Evolutionary conservation across 768 basidiomycete genomes (phyloP), one percentile per base, ranked within the genome.

Genomic region (Scleroderma citrinum): DNA sequence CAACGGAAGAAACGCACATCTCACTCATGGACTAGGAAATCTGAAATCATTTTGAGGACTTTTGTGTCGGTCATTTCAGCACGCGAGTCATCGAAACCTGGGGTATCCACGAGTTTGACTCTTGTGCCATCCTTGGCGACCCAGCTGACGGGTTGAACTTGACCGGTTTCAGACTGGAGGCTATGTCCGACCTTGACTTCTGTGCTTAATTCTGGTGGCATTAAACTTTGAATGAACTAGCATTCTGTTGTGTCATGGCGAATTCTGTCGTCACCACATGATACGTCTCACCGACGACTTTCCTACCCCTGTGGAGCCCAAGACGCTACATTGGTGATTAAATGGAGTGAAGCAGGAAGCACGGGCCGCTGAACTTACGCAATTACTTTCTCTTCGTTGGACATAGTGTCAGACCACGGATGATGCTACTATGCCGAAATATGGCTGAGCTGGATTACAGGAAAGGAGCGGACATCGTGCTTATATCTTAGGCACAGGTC

Each of bases 41-140:
- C 14, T 11, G 45, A 16, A 24, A 46, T 46, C 24, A 34, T 34
- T 24, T 37, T 13, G 21, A 46, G 34, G 16, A 46, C 26, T n/a
- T 46, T 12, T 5, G n/a, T n/a, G n/a, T 46, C 45, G 21, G 19
- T 36, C 16, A 26, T 2, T 26, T 21, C 40, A 14, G 36, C 45
- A 3, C n/a, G 24, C n/a, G 45, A 23, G 10, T 46, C 45, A 16
- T 46, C 45, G 45, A 46, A 46, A n/a, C 45, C 45, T 1, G 45
- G 45, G 23, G 45, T 37, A 26, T 46, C 45, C 21, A 46, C 45
- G 2, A 46, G 23, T 11, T 36, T 37, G 11, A 46, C 23, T 1
- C 13, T 12, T 17, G 23, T 24, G 16, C 40, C 40, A 26, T 41
- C 40, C 7, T 26, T 14, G 21, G 14, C 21, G 3, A 21, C 21